These are phyloP conservation scores for Coffea canephora DNA, from an alignment of 257 asterid genomes.

Conservation along the genomic window DNA sequence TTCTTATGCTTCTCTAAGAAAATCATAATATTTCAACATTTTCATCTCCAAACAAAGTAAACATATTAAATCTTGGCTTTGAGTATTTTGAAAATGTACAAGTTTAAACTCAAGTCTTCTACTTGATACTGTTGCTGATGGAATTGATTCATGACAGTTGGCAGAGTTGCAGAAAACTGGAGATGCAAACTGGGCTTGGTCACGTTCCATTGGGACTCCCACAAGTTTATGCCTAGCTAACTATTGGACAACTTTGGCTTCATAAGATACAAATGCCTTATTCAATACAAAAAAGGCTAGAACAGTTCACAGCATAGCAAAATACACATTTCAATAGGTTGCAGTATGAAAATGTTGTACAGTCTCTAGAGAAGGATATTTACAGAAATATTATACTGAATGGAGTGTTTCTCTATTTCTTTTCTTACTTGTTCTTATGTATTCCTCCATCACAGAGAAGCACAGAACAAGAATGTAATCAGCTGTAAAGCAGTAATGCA, in stretches of 20 bases:
- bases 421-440: background rate
- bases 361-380: background rate
- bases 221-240: constrained; percentile 55
- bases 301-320: background rate
- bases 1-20: background rate
- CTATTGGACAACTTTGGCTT: constrained; percentile 62
- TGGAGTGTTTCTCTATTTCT: background rate
- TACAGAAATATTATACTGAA: background rate
- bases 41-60: background rate
- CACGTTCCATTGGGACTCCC: constrained; percentile 82
- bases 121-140: background rate
- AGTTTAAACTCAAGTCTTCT: background rate
- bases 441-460: background rate
- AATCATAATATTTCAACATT: background rate
- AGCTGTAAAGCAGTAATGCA: background rate
- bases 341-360: background rate
- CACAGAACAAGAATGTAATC: background rate
- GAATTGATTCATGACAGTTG: constrained; percentile 42
- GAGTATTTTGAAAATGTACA: too few relatives aligned
- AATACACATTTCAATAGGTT: background rate
- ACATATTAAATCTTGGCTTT: background rate
- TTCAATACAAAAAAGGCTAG: background rate
- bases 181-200: constrained; percentile 62
- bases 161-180: constrained; percentile 64
- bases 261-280: constrained; percentile 19